phyloP scores from a whole-genome alignment of 2,329 filamentous ascomycete species.

The Phyllosticta capitalensis region DNA sequence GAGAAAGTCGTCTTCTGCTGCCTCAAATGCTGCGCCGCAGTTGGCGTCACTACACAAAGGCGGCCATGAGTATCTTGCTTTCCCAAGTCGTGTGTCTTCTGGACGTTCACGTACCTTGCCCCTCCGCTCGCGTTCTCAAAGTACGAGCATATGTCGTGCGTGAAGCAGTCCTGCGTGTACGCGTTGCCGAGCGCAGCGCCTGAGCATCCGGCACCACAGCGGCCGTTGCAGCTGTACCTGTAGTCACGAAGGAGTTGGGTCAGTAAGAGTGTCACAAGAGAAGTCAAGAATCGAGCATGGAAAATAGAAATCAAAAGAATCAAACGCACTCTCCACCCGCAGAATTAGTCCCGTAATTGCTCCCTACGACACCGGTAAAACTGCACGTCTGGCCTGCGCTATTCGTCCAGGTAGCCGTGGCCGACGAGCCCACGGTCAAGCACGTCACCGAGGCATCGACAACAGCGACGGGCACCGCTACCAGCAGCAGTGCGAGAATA shows the following conservation, averaged over 20 bases:
- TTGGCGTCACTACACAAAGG: slow-evolving; percentile 33
- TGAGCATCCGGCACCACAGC: slow-evolving; percentile 39
- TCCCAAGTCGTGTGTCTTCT: not conserved
- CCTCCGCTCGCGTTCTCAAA: slow-evolving; percentile 42
- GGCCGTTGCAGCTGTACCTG: slow-evolving; percentile 42
- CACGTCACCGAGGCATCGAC: slow-evolving; percentile 28
- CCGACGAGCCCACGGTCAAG: slow-evolving; percentile 30
- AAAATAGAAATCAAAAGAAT: not conserved
- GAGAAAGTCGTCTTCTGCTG: slow-evolving; percentile 37
- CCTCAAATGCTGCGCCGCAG: slow-evolving; percentile 36
- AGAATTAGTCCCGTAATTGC: slow-evolving; percentile 38
- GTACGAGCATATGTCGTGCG: slow-evolving; percentile 43
- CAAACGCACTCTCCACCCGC: slow-evolving; percentile 36
- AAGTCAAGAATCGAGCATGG: not conserved
- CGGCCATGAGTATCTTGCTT: not conserved
- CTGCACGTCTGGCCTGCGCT: slow-evolving; percentile 33
- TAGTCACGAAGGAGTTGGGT: not conserved
- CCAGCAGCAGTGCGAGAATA: not conserved
- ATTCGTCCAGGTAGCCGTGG: slow-evolving; percentile 41
- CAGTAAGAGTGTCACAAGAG: not conserved
- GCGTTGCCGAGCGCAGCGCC: slow-evolving; percentile 37
- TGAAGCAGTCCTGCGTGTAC: slow-evolving; percentile 44
- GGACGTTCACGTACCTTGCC: slow-evolving; percentile 25
- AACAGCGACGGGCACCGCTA: not conserved
- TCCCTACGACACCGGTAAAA: slow-evolving; percentile 38